Evolutionary conservation across 257 asterid species (phyloP), one percentile per base, ranked within the genome.

Genomic region (Solanum dulcamara): DNA sequence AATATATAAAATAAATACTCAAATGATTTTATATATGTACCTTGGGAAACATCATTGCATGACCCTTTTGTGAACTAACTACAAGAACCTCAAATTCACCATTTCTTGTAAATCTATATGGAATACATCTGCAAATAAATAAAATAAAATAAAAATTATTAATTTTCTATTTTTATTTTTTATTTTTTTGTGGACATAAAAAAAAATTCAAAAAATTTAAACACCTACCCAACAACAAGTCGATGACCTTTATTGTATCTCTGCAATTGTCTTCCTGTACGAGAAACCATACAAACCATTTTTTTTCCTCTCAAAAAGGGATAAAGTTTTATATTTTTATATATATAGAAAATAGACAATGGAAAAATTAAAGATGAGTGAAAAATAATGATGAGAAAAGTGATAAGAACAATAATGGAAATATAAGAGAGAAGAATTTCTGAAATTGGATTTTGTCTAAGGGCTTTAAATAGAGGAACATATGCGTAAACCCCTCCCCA

Each of bases 11-110:
- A 53, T 20, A 55, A 20, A 18, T 1, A 20, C 3, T 50, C 18
- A 48, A 14, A 48, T 48, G 5, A 20, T 24, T 60, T 24, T 67
- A 28, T 32, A 33, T 70, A 46, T 77, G 26, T 51, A 93, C 97
- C 96, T 94, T 94, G 7, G 98, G 97, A 77, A 94, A 94, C 96
- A 94, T 92, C 98, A 91, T 94, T 18, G 87, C 89, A 75, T 88
- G 90, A 81, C 93, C 87, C 46, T 92, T 94, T 67, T 87, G 92
- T 5, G 98, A 94, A 88, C 94, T 94, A 37, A 94, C 85, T 10
- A 93, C 91, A 85, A 94, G 94, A 53, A 94, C 97, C 86, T 94
- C 98, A 55, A 94, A 80, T 85, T 89, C 91, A 46, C 91, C 89
- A n/a, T 87, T 85, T 1, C 83, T 33, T 3, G 66, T 81, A 83